Evolutionary conservation across 1,284 basidiomycete species (phyloP), one percentile per base, ranked within the genome.

Genomic region (Mycosarcoma mackinlayi): DNA sequence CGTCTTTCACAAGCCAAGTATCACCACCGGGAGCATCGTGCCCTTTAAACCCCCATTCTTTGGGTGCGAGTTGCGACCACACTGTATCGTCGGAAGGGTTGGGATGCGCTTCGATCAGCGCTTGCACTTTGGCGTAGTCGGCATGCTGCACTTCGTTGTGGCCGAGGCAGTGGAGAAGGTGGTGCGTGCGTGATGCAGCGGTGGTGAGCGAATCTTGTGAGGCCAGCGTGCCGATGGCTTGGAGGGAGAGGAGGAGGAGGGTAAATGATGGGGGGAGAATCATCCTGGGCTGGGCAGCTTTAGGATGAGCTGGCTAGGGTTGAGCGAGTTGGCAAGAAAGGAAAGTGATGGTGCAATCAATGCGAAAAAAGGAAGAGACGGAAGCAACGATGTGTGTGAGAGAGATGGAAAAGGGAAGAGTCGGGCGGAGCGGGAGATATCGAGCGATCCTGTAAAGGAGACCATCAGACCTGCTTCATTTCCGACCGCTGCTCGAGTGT

Each of bases 101-200:
- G 2, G 64, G 39, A 9, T 48, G 33, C 28, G 52, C 16, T 1
- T 41, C 10, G 24, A 61, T 8, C 6, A 67, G 21, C 18, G 49
- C 16, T 27, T 51, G 25, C 16, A 67, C 41, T 16, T 28, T 35
- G 25, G 34, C 10, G 4, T 21, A 31, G 24, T 66, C 48, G 6
- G 57, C 63, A 0, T 23, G 39, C 4, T 31, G 13, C 3, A 37
- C 16, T 0, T 47, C 25, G 4, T 21, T 10, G 9, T 38, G 34
- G 13, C 64, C 64, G 7, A 67, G 44, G 19, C 64, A 67, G 28
- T 44, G 53, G 1, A 67, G 30, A 0, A 67, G 42, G 14, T 33
- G 38, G 6, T 19, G 8, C 2, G 49, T 40, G 19, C 46, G 46
- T n/a, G n/a, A n/a, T n/a, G n/a, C n/a, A n/a, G n/a, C n/a, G n/a